Percentiles rank a stretch among this genome's conserved stretches.
Evolutionary conservation across 192 early-diverging fungal species (phyloP).

Genomic region (Fimicolochytrium jonesii): DNA sequence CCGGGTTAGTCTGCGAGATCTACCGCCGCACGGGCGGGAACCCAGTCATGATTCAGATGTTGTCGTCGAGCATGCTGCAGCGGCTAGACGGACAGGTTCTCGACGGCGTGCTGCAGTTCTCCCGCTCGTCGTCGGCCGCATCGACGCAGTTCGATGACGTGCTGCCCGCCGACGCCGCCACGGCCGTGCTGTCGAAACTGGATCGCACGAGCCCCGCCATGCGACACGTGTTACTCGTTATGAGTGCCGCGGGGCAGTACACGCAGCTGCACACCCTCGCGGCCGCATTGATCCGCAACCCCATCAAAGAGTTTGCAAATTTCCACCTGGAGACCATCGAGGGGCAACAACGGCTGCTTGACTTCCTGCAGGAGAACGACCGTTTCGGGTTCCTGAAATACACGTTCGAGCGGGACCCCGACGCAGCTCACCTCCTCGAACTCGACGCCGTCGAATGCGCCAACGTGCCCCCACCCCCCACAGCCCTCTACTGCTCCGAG

Average conservation of each 20-base stretch:
- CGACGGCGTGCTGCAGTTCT: neutral
- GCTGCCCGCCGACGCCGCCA: neutral
- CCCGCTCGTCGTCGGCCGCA: no score
- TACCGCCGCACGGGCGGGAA: conserved; percentile 6
- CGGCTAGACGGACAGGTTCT: neutral
- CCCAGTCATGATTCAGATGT: conserved; percentile 7
- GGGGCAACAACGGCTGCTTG: conserved; percentile 5
- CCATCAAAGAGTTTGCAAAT: conserved; percentile 7
- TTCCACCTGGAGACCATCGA: conserved; percentile 3
- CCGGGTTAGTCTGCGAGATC: neutral
- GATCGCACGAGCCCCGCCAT: neutral
- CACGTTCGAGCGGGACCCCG: neutral
- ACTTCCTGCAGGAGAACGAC: neutral
- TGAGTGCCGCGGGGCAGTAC: conserved; percentile 1
- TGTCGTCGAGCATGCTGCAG: neutral
- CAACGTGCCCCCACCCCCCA: neutral
- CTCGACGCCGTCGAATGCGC: neutral
- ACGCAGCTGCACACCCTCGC: neutral
- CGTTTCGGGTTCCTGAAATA: neutral
- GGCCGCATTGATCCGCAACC: neutral
- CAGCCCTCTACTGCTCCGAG: neutral
- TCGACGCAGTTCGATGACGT: neutral
- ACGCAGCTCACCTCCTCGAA: neutral
- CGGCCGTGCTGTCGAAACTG: neutral
- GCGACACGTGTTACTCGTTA: conserved; percentile 4